Base-by-base conservation (phyloP, 768 basidiomycete species). In the Lactarius deliciosus region DNA sequence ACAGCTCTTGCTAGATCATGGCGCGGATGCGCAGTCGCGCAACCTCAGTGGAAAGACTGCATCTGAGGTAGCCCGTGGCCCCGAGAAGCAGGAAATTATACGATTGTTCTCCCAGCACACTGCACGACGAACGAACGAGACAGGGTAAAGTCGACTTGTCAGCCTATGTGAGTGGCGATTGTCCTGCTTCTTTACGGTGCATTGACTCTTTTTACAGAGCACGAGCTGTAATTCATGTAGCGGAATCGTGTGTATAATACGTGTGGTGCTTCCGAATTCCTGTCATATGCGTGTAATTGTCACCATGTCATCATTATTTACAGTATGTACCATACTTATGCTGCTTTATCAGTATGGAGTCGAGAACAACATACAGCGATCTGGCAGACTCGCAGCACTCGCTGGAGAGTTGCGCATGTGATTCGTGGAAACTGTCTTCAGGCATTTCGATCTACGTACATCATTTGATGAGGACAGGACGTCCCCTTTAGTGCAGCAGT, bases 281-380 rank as follows among this genome's bases (percentile, higher is more conserved):
- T n/a, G n/a, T n/a, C n/a, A n/a, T n/a, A n/a, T n/a, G n/a, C 3
- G n/a, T 9, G 47, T 5, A 5, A 11, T 13, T 4, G 3, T 28
- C 28, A 28, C 1, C 9, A 36, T 2, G n/a, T n/a, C n/a, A n/a
- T n/a, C n/a, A n/a, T n/a, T n/a, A n/a, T n/a, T n/a, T n/a, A n/a
- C n/a, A n/a, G n/a, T n/a, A n/a, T n/a, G n/a, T n/a, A n/a, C n/a
- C n/a, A n/a, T n/a, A n/a, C n/a, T n/a, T n/a, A n/a, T n/a, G n/a
- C n/a, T n/a, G n/a, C n/a, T n/a, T n/a, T n/a, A n/a, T n/a, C n/a
- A n/a, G n/a, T n/a, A n/a, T n/a, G n/a, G n/a, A n/a, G n/a, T 15
- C 28, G 3, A 3, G 3, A 28, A 1, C 2, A 1, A 5, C 32
- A 32, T 3, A 3, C 3, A 9, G 9, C n/a, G n/a, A n/a, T n/a